phyloP scores from a whole-genome alignment of 768 basidiomycete genomes.

The Psilocybe subaeruginosa region DNA sequence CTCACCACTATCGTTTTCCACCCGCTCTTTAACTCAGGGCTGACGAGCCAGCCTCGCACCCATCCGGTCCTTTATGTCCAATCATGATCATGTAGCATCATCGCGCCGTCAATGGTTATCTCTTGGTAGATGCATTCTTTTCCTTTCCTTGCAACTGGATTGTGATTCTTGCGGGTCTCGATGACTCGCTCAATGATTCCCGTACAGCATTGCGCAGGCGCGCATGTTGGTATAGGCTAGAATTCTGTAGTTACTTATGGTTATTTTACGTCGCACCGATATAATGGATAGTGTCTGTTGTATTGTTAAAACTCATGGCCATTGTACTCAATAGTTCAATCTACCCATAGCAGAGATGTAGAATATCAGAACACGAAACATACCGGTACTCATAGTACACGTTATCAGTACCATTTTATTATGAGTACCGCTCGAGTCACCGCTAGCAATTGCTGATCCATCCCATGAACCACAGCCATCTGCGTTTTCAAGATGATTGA shows the following conservation, averaged over 20 bases:
- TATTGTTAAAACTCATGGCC: neutral
- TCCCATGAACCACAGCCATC: too few species aligned
- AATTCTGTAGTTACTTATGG: neutral
- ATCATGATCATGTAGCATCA: slow-evolving; percentile 22
- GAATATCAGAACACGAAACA: too few species aligned
- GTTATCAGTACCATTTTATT: too few species aligned
- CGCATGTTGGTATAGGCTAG: neutral
- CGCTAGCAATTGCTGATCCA: neutral
- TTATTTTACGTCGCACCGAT: neutral
- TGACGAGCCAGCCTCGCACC: slow-evolving; percentile 6
- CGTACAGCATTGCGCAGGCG: neutral
- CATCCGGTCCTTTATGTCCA: slow-evolving; percentile 1
- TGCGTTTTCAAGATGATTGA: too few species aligned
- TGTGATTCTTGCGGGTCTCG: neutral
- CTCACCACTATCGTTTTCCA: neutral
- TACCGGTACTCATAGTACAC: too few species aligned
- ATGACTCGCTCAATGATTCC: neutral
- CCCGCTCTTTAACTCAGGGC: neutral
- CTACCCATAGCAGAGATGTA: neutral
- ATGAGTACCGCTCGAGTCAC: neutral
- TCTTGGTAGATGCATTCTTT: neutral
- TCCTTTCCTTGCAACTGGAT: neutral
- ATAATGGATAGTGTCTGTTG: neutral
- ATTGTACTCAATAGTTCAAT: neutral
- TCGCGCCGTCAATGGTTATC: slow-evolving; percentile 1